phyloP scores from a whole-genome alignment of 441 rosid species.

The Euphorbia celastroides region DNA sequence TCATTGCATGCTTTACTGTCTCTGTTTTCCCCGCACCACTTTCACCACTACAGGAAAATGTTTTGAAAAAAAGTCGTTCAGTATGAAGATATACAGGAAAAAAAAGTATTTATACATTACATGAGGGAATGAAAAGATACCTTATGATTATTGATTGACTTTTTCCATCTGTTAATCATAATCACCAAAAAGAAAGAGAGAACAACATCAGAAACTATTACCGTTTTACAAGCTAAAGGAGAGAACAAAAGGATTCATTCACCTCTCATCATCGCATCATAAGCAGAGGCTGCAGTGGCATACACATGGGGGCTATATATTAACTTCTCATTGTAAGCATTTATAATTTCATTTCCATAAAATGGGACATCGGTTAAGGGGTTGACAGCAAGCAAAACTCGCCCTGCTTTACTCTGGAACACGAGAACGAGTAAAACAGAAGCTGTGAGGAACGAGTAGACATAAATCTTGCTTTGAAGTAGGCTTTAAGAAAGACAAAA shows the following conservation, averaged over 20 bases:
- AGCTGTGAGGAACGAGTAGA: slow-evolving; percentile 5
- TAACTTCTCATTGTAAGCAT: slow-evolving; percentile 57
- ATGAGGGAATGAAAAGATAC: slow-evolving; percentile 29
- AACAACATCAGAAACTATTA: slow-evolving; percentile 18
- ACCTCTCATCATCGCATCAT: slow-evolving; percentile 92
- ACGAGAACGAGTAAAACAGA: slow-evolving; percentile 17
- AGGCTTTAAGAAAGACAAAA: slow-evolving; percentile 2
- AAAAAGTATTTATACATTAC: slow-evolving; percentile 1
- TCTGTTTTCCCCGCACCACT: slow-evolving; percentile 99
- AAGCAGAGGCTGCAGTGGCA: slow-evolving; percentile 77
- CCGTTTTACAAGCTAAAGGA: slow-evolving; percentile 14
- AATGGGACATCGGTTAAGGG: slow-evolving; percentile 66
- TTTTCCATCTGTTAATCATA: slow-evolving; percentile 48
- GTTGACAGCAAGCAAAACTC: slow-evolving; percentile 79
- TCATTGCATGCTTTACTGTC: slow-evolving; percentile 92
- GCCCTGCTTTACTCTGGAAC: slow-evolving; percentile 89
- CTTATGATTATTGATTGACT: slow-evolving; percentile 77
- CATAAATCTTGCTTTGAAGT: slow-evolving; percentile 11
- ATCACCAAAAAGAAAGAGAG: slow-evolving; percentile 7
- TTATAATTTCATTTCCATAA: slow-evolving; percentile 57
- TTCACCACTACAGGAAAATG: slow-evolving; percentile 70
- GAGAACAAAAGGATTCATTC: slow-evolving; percentile 19
- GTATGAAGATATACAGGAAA: background rate
- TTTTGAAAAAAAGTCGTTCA: slow-evolving; percentile 4
- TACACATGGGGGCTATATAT: slow-evolving; percentile 75